These are phyloP conservation scores for Fomitopsis pulvina DNA, from an alignment of 768 basidiomycete species.

Conservation along the genomic window DNA sequence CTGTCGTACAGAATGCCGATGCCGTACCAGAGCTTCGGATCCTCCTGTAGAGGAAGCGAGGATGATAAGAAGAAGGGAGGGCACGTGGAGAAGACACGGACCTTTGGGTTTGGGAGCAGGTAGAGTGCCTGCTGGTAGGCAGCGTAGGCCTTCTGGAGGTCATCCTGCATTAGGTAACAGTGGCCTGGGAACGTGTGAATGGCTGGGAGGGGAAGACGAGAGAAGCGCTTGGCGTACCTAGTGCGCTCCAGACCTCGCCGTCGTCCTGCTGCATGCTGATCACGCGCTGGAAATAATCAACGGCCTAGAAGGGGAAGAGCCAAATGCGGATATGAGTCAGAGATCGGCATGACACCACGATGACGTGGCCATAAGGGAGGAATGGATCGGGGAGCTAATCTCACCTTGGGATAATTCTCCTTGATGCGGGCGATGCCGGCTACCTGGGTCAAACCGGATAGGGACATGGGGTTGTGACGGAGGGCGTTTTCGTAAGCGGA, in stretches of 20 bases:
- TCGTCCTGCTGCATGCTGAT: conserved; percentile 89
- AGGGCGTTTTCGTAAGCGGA: conserved; percentile 93
- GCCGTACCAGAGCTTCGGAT: conserved; percentile 99
- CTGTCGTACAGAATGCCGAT: conserved; percentile 99
- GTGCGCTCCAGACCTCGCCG: conserved; percentile 97
- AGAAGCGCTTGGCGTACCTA: conserved; percentile 48
- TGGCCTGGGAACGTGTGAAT: conserved; percentile 51
- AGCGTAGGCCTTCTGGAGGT: conserved; percentile 96
- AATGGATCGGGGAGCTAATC: conserved; percentile 5
- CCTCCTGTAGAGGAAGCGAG: conserved; percentile 47
- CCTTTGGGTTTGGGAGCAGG: conserved; percentile 92
- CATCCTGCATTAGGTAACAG: conserved; percentile 98
- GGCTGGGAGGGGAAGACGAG: conserved; percentile 7
- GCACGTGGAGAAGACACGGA: conserved; percentile 23
- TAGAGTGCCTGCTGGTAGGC: conserved; percentile 99
- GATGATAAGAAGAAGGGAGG: conserved; percentile 3
- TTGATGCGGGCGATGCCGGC: conserved; percentile 96
- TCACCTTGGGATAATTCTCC: conserved; percentile 93
- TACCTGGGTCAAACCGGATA: conserved; percentile 87
- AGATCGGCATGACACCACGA: conserved; percentile 5
- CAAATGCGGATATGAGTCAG: conserved; percentile 4
- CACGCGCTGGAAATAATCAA: conserved; percentile 95
- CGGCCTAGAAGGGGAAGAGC: conserved; percentile 51
- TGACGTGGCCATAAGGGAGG: conserved; percentile 9
- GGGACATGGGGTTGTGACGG: conserved; percentile 89